Conservation (phyloP, 331 rosid genomes). For the Cydonia oblonga region DNA sequence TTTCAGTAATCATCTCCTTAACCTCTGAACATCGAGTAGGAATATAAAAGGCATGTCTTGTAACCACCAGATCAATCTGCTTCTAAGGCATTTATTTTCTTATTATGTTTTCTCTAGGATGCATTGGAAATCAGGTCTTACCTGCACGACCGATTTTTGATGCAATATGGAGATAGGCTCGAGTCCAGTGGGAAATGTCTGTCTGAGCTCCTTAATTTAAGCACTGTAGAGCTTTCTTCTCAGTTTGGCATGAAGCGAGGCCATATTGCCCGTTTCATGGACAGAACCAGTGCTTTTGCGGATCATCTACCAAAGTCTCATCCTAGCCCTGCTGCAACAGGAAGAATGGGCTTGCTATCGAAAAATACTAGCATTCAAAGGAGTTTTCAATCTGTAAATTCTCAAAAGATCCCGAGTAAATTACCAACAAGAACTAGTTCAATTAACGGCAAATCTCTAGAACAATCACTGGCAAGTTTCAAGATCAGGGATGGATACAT, state of each 20-base stretch:
- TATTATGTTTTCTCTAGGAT: constrained; percentile 28
- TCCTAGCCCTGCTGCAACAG: constrained; percentile 22
- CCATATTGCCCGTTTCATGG: constrained; percentile 64
- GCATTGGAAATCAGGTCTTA: constrained; percentile 68
- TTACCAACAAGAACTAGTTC: constrained; percentile 20
- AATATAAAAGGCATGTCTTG: neutral
- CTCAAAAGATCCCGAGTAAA: constrained; percentile 14
- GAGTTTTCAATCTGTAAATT: constrained; percentile 22
- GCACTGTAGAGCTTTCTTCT: constrained; percentile 28
- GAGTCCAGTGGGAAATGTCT: constrained; percentile 41
- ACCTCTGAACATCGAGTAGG: neutral
- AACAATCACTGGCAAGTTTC: constrained; percentile 37
- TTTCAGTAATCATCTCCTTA: neutral
- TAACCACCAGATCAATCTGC: neutral
- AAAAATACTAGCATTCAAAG: constrained; percentile 30
- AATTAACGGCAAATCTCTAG: constrained; percentile 28
- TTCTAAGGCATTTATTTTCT: neutral
- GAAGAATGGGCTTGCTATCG: constrained; percentile 16
- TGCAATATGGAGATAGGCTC: constrained; percentile 71
- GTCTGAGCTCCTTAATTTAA: constrained; percentile 45
- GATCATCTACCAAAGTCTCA: constrained; percentile 24
- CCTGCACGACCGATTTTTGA: constrained; percentile 63
- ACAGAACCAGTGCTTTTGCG: constrained; percentile 29
- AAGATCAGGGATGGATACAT: constrained; percentile 58
- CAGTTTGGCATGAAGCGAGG: constrained; percentile 75